These are phyloP conservation scores for Ophiosphaerella herpotricha DNA, from an alignment of 2,329 filamentous ascomycete species.

Conservation along the genomic window DNA sequence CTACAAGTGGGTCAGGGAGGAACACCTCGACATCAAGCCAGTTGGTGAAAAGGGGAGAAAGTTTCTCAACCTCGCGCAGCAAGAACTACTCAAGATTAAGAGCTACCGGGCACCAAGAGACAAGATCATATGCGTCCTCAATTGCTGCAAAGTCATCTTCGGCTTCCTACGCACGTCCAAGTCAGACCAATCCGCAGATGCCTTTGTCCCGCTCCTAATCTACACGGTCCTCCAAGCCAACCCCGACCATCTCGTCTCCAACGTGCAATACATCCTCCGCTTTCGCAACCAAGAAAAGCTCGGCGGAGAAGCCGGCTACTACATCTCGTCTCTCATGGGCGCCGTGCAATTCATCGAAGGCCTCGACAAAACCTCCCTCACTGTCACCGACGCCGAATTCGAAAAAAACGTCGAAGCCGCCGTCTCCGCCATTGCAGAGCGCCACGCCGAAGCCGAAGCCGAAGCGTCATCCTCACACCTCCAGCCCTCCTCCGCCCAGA, in stretches of 20 bases:
- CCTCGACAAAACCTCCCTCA: conserved; percentile 89
- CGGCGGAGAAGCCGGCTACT: conserved; percentile 96
- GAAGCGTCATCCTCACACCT: conserved; percentile 17
- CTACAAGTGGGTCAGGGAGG: conserved; percentile 91
- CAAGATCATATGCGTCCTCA: conserved; percentile 97
- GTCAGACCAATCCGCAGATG: conserved; percentile 92
- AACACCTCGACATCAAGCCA: conserved; percentile 88
- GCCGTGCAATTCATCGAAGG: conserved; percentile 97
- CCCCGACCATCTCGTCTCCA: conserved; percentile 92
- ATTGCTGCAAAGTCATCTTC: conserved; percentile 99
- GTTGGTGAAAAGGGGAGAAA: conserved; percentile 84
- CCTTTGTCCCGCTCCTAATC: conserved; percentile 87
- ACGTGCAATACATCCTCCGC: conserved; percentile 95
- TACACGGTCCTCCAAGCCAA: conserved; percentile 95
- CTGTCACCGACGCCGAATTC: conserved; percentile 93
- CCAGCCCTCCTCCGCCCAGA: conserved; percentile 23
- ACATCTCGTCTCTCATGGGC: conserved; percentile 93
- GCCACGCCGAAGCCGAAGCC: conserved; percentile 60
- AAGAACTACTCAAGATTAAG: conserved; percentile 95
- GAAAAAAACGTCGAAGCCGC: conserved; percentile 95
- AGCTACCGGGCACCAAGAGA: conserved; percentile 95
- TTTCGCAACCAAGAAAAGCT: conserved; percentile 98
- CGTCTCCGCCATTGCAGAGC: conserved; percentile 93
- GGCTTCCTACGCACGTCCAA: conserved; percentile 90
- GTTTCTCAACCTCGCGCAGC: conserved; percentile 86